Base-by-base conservation (phyloP, 768 basidiomycete species). In the Panaeolus papilionaceus region DNA sequence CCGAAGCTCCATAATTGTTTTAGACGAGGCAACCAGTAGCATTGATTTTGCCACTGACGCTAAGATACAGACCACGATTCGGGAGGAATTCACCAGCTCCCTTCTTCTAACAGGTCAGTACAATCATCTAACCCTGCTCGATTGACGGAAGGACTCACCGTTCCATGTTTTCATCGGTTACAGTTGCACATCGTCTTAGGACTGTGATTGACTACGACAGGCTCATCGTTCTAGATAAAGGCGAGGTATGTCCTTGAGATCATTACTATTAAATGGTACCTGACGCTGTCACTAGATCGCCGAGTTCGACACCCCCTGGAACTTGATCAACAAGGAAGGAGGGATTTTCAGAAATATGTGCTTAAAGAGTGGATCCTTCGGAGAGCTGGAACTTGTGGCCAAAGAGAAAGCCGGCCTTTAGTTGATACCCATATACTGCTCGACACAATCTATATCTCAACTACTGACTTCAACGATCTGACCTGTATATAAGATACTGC, bases 31-130 rank as follows among this genome's bases (percentile, higher is more conserved):
- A 14, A 94, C 93, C 7, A 93, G 91, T 67, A 93, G 92, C 72
- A 93, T 95, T 66, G 92, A 94, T 74, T 92, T 95, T 72, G 90
- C 88, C 12, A 95, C 95, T 47, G 96, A 96, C 72, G 86, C 92
- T 8, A 95, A 95, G 79, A 97, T 97, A 66, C 95, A 97, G 75
- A 82, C 87, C 38, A 92, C 95, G 0, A 96, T 98, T 61, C 83
- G 95, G 6, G 90, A 92, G 71, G 93, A 97, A 72, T 97, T 97
- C 75, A 87, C 82, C 6, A 84, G 88, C 49, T 92, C 90, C 8
- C 79, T 95, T 47, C 76, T 95, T 51, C 75, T 96, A 61, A 94
- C 92, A 4, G 86, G 92, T 91, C 71, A 10, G 86, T 42, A 16
- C 42, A 16, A 6, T 18, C 5, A 18, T 6, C 5, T 44, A 16